Percentiles rank a stretch among this genome's conserved stretches.
Conservation (phyloP, 306 rosid genomes). For the Hylodesmum podocarpum region DNA sequence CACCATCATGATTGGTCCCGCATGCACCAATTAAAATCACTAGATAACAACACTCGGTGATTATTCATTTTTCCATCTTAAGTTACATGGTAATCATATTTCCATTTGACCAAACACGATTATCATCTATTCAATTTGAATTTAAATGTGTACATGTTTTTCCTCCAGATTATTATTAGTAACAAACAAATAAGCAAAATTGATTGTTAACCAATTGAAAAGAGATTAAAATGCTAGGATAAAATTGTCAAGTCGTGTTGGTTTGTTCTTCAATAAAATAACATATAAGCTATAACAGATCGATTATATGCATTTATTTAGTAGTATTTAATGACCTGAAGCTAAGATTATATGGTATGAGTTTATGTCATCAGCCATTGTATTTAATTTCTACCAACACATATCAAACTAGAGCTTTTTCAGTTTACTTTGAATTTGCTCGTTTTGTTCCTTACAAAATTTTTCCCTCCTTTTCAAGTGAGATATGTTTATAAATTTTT, state of each 20-base stretch:
- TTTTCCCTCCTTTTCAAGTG: slow-evolving; percentile 37
- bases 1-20: slow-evolving; percentile 35
- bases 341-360: neutral
- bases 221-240: no score
- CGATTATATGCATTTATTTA: neutral
- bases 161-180: neutral
- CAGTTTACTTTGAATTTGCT: neutral
- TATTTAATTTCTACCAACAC: slow-evolving; percentile 15
- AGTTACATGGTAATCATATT: neutral
- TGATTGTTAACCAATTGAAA: neutral
- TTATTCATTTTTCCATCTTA: neutral
- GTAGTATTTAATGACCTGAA: neutral
- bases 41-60: no score
- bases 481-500: slow-evolving; percentile 23
- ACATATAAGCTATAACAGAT: no score
- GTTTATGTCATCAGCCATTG: neutral
- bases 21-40: slow-evolving; percentile 24
- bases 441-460: slow-evolving; percentile 12
- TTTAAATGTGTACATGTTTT: neutral
- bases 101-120: slow-evolving; percentile 10
- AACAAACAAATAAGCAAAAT: neutral
- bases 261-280: no score
- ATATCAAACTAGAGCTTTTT: neutral
- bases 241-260: no score
- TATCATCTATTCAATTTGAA: slow-evolving; percentile 3